Evolutionary conservation across 441 rosid genomes (phyloP).

Genomic region (Adansonia rubrostipa): DNA sequence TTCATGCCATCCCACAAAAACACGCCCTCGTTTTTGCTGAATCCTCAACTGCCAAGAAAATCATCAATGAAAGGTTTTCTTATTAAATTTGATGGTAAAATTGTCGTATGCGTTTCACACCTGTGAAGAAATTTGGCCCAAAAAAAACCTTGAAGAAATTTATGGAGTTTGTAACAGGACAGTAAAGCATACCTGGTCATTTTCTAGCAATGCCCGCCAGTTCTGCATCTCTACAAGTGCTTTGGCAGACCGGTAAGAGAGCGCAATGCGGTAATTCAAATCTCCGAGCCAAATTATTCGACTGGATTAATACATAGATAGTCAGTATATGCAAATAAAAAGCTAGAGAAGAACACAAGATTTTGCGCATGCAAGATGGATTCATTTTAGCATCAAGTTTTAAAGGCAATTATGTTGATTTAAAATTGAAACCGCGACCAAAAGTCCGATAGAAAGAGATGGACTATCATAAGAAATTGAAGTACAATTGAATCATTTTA

Average conservation of each 20-base stretch:
- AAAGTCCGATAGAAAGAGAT: too few relatives aligned
- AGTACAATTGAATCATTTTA: too few relatives aligned
- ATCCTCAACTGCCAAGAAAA: slow-evolving; percentile 64
- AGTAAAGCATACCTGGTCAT: slow-evolving; percentile 72
- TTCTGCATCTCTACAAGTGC: slow-evolving; percentile 98
- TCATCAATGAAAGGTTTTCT: slow-evolving; percentile 14
- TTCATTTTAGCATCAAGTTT: background rate
- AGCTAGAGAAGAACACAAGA: background rate
- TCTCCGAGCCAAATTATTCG: slow-evolving; percentile 97
- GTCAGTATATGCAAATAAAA: slow-evolving; percentile 12
- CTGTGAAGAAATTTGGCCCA: background rate
- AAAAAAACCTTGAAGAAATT: background rate
- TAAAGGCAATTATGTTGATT: background rate
- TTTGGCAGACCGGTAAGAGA: slow-evolving; percentile 92
- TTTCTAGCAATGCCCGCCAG: slow-evolving; percentile 90
- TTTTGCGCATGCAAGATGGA: background rate
- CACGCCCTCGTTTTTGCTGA: slow-evolving; percentile 88
- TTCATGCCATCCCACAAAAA: slow-evolving; percentile 88
- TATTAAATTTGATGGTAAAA: too few relatives aligned
- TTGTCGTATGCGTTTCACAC: background rate
- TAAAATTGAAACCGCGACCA: background rate
- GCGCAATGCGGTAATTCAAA: slow-evolving; percentile 85
- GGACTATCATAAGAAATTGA: too few relatives aligned
- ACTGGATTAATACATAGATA: slow-evolving; percentile 47
- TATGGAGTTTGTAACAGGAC: slow-evolving; percentile 6